phyloP scores from a whole-genome alignment of 192 early-diverging fungal genomes.

The Backusella sp. region DNA sequence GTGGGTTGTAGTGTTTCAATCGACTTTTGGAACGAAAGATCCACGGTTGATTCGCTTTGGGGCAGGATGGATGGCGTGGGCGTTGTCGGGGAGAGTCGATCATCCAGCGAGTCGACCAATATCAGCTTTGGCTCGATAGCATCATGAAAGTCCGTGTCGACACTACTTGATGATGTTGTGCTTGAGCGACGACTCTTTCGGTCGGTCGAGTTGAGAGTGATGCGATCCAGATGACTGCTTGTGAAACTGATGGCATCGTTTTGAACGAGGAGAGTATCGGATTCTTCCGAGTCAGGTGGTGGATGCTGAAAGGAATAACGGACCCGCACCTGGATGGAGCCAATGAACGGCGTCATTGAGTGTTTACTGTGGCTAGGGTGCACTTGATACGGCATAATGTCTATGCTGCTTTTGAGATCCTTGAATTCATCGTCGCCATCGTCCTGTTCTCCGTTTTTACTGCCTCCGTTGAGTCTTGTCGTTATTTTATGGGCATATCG shows the following conservation, averaged over 20 bases:
- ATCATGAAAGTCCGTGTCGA: constrained; percentile 7
- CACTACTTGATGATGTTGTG: background rate
- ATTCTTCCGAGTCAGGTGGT: constrained; percentile 9
- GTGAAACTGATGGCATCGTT: constrained; percentile 6
- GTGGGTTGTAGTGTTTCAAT: background rate
- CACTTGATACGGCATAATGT: background rate
- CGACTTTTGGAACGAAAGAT: background rate
- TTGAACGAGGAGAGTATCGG: constrained; percentile 4
- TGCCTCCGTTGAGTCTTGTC: background rate
- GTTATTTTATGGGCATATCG: background rate
- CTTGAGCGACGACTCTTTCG: background rate
- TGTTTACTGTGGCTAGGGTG: constrained; percentile 31
- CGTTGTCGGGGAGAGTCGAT: background rate
- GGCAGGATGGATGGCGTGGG: background rate
- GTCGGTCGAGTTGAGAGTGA: background rate
- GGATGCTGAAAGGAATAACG: constrained; percentile 35
- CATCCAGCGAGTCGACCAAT: background rate
- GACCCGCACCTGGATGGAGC: constrained; percentile 34
- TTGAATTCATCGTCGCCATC: background rate
- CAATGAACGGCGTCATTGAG: constrained; percentile 33
- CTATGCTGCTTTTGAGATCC: background rate
- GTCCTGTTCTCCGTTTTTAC: background rate
- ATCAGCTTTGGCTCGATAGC: constrained; percentile 17
- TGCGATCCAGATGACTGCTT: background rate
- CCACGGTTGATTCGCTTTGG: constrained; percentile 8